Percentiles rank a stretch among this genome's conserved stretches.
phyloP scores from a whole-genome alignment of 257 asterid genomes.

The Penstemon davidsonii region DNA sequence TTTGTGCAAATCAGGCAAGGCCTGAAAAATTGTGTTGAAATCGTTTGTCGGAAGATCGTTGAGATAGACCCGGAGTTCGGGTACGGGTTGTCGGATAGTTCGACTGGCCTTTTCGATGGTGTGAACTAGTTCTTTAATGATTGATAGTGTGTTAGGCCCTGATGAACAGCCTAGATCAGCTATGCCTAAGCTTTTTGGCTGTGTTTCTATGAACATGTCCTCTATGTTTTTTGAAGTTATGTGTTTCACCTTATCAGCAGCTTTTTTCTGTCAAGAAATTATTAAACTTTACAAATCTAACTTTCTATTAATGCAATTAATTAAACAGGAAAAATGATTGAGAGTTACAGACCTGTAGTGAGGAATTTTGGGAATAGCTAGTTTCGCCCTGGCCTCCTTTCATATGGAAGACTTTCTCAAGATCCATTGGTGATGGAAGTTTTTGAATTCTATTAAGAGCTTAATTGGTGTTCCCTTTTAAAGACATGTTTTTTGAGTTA shows the following conservation, averaged over 20 bases:
- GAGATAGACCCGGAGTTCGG: slow-evolving; percentile 67
- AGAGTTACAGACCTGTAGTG: slow-evolving; percentile 60
- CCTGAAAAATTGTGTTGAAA: slow-evolving; percentile 77
- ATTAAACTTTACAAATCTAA: too few species aligned
- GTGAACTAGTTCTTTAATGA: slow-evolving; percentile 51
- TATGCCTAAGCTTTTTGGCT: slow-evolving; percentile 71
- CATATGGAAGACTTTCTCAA: slow-evolving; percentile 80
- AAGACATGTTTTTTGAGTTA: slow-evolving; percentile 8
- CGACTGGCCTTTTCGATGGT: slow-evolving; percentile 38
- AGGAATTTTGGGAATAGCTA: slow-evolving; percentile 70
- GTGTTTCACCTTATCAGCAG: slow-evolving; percentile 71
- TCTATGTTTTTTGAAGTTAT: slow-evolving; percentile 53
- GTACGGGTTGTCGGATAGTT: slow-evolving; percentile 26
- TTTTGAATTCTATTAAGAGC: neutral
- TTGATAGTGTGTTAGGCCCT: slow-evolving; percentile 76
- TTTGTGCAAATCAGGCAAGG: slow-evolving; percentile 62
- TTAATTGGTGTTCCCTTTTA: slow-evolving; percentile 15
- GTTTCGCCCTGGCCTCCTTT: slow-evolving; percentile 73
- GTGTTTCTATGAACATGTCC: slow-evolving; percentile 36
- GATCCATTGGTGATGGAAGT: slow-evolving; percentile 50
- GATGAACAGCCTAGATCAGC: slow-evolving; percentile 96
- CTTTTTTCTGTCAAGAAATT: slow-evolving; percentile 52
- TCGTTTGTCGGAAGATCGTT: slow-evolving; percentile 87
- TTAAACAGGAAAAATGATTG: neutral
- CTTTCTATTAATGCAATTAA: neutral